phyloP scores from a whole-genome alignment of 2,329 filamentous ascomycete genomes.

The Penicillium sp. region DNA sequence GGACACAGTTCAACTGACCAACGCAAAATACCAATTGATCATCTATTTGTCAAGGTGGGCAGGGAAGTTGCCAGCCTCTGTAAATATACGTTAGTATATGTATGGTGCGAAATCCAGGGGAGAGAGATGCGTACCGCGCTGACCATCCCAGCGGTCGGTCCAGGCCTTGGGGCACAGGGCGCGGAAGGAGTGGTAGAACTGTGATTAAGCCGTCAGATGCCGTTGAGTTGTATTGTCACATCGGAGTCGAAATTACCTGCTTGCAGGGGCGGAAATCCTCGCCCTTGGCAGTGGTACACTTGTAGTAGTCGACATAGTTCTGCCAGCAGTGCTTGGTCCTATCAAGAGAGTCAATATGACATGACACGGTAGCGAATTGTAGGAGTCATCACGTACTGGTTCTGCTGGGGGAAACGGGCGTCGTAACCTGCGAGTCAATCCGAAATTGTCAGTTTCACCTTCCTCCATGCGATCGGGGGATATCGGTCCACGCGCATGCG shows the following conservation, averaged over 20 bases:
- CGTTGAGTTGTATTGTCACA: neutral
- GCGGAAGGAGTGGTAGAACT: constrained; percentile 97
- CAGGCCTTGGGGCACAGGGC: constrained; percentile 96
- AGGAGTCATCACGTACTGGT: constrained; percentile 53
- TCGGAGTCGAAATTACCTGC: constrained; percentile 64
- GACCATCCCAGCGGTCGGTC: constrained; percentile 94
- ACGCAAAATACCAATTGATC: constrained; percentile 19
- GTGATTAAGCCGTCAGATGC: constrained; percentile 15
- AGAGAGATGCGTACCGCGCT: constrained; percentile 72
- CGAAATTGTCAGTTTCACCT: constrained; percentile 34
- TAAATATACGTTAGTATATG: constrained; percentile 15
- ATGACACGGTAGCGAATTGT: neutral
- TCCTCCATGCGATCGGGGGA: constrained; percentile 16
- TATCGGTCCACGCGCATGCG: constrained; percentile 10
- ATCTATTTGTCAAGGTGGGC: constrained; percentile 50
- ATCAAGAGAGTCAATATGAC: constrained; percentile 15
- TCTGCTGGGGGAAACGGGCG: constrained; percentile 97
- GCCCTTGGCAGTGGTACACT: constrained; percentile 97
- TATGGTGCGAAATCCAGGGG: neutral
- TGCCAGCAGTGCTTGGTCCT: constrained; percentile 99
- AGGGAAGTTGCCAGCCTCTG: constrained; percentile 61
- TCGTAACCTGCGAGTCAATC: constrained; percentile 75
- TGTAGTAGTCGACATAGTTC: constrained; percentile 99
- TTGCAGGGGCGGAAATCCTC: constrained; percentile 97
- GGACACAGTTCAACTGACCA: constrained; percentile 30